Evolutionary conservation across 2,329 filamentous ascomycete species (phyloP), one percentile per base, ranked within the genome.

Genomic region (Neofusicoccum sp.): DNA sequence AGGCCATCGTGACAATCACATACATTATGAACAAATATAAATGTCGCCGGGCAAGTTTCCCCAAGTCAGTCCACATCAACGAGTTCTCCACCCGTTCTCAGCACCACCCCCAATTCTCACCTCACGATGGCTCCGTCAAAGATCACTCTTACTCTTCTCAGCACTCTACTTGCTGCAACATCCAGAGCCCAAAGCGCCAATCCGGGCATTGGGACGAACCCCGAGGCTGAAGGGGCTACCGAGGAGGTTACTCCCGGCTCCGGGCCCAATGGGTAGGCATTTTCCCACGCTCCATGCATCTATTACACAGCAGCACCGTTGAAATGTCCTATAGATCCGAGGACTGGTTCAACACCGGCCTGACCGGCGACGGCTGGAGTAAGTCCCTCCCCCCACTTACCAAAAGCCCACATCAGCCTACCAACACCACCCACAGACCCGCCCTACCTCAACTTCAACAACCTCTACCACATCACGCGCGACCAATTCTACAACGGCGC

Each of bases 391-490:
- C 20, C 20, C 2, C 20, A 20, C 20, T 20, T 20, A 20, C 20
- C 20, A 20, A 20, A 20, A 20, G 20, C 1, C 20, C 20, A 1
- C 20, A 20, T 20, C 20, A 20, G 20, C 20, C 20, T 20, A 2
- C 1, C 20, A 20, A 20, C 20, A 20, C 20, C 20, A 20, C 2
- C 20, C 20, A 20, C 20, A 20, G 20, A 70, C 26, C 73, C 73
- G 1, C 73, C 74, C 1, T 72, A 65, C 64, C 68, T 76, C 34
- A 63, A 68, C 63, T 70, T 71, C 62, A 68, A 70, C 62, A 63
- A 53, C 28, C 63, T 72, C 30, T 54, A 64, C 4, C 69, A 71
- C 63, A 69, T 72, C 64, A 56, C 48, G 11, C 66, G 68, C 34
- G 62, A 63, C 5, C 62, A 65, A 33, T 71, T 71, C 65, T 71